Evolutionary conservation across 2,329 filamentous ascomycete genomes (phyloP).

Genomic region (Drechslera avenae): DNA sequence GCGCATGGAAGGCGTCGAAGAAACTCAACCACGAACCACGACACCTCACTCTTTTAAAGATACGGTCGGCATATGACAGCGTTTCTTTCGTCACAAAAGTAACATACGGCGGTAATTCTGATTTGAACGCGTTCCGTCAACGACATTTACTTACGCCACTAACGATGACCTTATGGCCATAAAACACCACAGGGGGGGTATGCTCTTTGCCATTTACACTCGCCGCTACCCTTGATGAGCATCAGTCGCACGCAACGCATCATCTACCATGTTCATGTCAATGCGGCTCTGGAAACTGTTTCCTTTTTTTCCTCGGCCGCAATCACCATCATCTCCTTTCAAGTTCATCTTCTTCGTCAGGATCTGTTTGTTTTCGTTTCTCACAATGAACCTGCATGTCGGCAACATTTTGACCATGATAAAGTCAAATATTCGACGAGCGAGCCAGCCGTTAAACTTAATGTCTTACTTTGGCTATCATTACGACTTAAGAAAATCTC

Average conservation of each 20-base stretch:
- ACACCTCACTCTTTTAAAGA: conserved; percentile 53
- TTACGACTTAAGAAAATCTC: conserved; percentile 34
- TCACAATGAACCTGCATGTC: conserved; percentile 29
- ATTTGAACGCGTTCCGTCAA: conserved; percentile 47
- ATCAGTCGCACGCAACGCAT: conserved; percentile 33
- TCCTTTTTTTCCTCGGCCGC: conserved; percentile 15
- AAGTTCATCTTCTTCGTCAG: conserved; percentile 25
- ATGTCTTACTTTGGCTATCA: conserved; percentile 46
- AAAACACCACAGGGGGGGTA: conserved; percentile 40
- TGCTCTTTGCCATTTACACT: conserved; percentile 38
- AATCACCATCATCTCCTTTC: conserved; percentile 20
- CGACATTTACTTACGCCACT: conserved; percentile 45
- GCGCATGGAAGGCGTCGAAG: conserved; percentile 48
- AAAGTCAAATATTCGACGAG: conserved; percentile 38
- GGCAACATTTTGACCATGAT: conserved; percentile 24
- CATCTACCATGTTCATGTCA: conserved; percentile 22
- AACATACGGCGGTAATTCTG: conserved; percentile 45
- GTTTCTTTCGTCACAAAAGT: conserved; percentile 47
- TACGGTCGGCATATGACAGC: conserved; percentile 50
- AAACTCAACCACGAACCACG: conserved; percentile 46
- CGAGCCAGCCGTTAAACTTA: conserved; percentile 34
- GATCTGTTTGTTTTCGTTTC: conserved; percentile 21
- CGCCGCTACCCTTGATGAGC: conserved; percentile 36
- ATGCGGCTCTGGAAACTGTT: conserved; percentile 3
- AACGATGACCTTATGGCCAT: conserved; percentile 48